phyloP scores from a whole-genome alignment of 148 eudicot genomes.

The Heliamphora exappendiculata region DNA sequence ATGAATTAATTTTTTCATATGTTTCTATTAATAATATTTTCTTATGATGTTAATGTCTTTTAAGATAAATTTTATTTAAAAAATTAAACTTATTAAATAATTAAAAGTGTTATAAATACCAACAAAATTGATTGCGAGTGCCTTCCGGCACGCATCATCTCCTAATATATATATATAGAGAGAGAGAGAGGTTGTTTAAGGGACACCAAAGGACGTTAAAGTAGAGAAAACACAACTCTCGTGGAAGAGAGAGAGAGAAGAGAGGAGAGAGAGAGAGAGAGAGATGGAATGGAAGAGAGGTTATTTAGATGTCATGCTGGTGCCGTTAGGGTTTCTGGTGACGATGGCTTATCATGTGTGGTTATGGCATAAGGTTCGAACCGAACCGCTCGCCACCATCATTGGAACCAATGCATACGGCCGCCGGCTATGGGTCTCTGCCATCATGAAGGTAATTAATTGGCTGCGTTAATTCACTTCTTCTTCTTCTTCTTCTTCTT shows the following conservation, averaged over 20 bases:
- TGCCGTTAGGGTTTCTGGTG: constrained; percentile 55
- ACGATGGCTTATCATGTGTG: constrained; percentile 51
- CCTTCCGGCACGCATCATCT: too few species aligned
- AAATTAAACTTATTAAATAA: too few species aligned
- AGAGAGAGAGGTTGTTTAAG: too few species aligned
- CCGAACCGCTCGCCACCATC: constrained; percentile 57
- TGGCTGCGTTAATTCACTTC: too few species aligned
- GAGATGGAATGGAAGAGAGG: constrained; percentile 58
- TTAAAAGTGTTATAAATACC: too few species aligned
- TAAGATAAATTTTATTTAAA: too few species aligned
- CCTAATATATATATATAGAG: too few species aligned
- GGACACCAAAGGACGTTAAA: constrained; percentile 4
- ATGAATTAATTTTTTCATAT: too few species aligned
- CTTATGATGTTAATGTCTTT: too few species aligned
- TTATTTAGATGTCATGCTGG: constrained; percentile 57
- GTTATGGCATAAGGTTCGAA: constrained; percentile 67
- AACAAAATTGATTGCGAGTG: too few species aligned
- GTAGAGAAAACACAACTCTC: neutral
- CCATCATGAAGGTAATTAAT: constrained; percentile 86
- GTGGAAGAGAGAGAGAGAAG: neutral
- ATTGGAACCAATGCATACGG: constrained; percentile 73
- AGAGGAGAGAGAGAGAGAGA: constrained; percentile 4
- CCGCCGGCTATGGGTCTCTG: constrained; percentile 65
- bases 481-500: neutral
- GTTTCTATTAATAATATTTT: too few species aligned